Base-by-base conservation (phyloP, 768 basidiomycete species). In the Floccularia luteovirens region DNA sequence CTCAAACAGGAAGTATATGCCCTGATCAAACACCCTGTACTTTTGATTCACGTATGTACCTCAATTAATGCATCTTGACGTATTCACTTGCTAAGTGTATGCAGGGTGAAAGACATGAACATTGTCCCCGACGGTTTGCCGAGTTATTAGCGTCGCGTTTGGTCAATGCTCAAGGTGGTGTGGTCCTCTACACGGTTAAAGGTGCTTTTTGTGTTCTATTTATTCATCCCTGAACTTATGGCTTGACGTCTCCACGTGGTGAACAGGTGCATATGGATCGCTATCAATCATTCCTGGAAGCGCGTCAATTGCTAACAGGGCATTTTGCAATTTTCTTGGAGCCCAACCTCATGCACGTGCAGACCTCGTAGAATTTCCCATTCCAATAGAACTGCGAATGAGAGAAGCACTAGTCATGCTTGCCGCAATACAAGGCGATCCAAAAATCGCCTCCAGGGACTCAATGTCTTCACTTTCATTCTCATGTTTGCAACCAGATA, bases 391-490 rank as follows among this genome's bases (percentile, higher is more conserved):
- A 16, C 72, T 78, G 20, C 71, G 78, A 17, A 79, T 85, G 71
- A 54, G 58, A 34, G 49, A 48, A 2, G 85, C 84, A 0, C 57
- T 89, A 4, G 56, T 48, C 6, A 67, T 59, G 36, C 64, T 86
- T 24, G 68, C 77, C 7, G 67, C 74, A 22, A 57, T 82, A n/a
- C 63, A 61, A 25, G 63, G 55, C 17, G 66, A 74, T 47, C 55
- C 67, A 10, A 55, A 57, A 17, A 68, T 80, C 24, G 63, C 65
- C 7, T 52, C 60, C 8, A 70, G 75, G 20, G 68, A 80, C 49
- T 77, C 82, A 8, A 42, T 52, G n/a, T 83, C 75, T 4, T 63
- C 77, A 1, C 61, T 87, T 36, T 85, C 82, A 5, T 88, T 88
- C 50, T 82, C 73, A 8, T 77, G 77, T 47, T 65, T 82, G 23